Conservation (phyloP, 2,329 filamentous ascomycete species). For the Gaeumannomyces tritici region DNA sequence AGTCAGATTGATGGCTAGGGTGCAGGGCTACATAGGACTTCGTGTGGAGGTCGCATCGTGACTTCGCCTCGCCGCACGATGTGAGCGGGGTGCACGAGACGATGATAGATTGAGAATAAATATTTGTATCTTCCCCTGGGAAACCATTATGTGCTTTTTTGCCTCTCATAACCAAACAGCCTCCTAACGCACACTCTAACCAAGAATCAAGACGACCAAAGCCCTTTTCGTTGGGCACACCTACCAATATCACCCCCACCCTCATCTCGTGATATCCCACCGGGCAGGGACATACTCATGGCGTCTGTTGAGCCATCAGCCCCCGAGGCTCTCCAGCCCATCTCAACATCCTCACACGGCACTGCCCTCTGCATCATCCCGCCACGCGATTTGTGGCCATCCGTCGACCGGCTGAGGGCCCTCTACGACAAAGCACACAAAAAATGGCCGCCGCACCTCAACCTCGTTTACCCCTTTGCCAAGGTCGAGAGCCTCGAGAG, state of each 20-base stretch:
- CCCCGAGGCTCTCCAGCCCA: not conserved
- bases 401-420: conserved; percentile 45
- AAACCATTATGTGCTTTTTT: too few relatives aligned
- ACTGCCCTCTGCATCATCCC: conserved; percentile 54
- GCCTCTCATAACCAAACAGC: not conserved
- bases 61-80: not conserved
- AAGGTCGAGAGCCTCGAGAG: conserved; percentile 30
- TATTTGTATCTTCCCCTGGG: not conserved
- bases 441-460: conserved; percentile 59
- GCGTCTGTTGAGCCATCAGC: conserved; percentile 6
- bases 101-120: not conserved
- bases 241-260: not conserved
- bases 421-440: conserved; percentile 52
- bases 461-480: conserved; percentile 58
- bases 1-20: too few relatives aligned
- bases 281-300: conserved; percentile 5
- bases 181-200: not conserved
- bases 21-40: not conserved
- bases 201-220: not conserved
- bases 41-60: not conserved
- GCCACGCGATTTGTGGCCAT: conserved; percentile 33
- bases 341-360: conserved; percentile 32
- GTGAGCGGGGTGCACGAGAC: not conserved
- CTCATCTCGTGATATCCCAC: not conserved
- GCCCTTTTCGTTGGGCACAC: not conserved